Evolutionary conservation across 179 eudicot species (phyloP), one percentile per base, ranked within the genome.

Genomic region (Nepenthes alata): DNA sequence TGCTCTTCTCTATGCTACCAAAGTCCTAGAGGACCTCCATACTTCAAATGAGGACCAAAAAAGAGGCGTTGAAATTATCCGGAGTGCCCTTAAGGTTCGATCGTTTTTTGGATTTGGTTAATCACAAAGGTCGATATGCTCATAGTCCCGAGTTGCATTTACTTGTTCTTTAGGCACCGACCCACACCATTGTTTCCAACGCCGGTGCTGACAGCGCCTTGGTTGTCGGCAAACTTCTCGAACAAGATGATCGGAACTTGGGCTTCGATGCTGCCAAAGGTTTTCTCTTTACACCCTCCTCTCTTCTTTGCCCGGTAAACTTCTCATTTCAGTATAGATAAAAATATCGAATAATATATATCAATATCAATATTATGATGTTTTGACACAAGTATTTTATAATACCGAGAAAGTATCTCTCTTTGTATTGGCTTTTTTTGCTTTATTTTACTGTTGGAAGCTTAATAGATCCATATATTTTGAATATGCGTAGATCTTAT

Each of bases 251-350:
- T 70, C 77, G 56, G 44, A 74, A 58, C 81, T 68, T 84, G 44
- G 98, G 96, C 66, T 93, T 78, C 71, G 95, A 93, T 80, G 98
- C 91, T 53, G 80, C 89, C 64, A 80, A 85, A 78, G 94, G 93
- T 88, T 58, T 55, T 78, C 58, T 35, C 35, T 15, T 72, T 37
- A 37, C 35, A 48, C 35, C 35, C 25, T 25, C 25, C 25, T 25
- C 25, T 25, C 25, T 25, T 25, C 25, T 25, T 25, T 25, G 25
- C 25, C 25, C 25, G 1, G 25, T 25, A 25, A 25, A 25, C 25
- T 25, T 25, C 25, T 25, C 25, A 25, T 25, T 25, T 25, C 25
- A 25, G 25, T 1, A 25, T 25, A 25, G 25, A 25, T 25, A 25
- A 25, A 25, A 25, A 0, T 25, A 25, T 25, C 25, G 25, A 25